Evolutionary conservation across 2,329 filamentous ascomycete species (phyloP), one percentile per base, ranked within the genome.

Genomic region (Fusarium nurragi): DNA sequence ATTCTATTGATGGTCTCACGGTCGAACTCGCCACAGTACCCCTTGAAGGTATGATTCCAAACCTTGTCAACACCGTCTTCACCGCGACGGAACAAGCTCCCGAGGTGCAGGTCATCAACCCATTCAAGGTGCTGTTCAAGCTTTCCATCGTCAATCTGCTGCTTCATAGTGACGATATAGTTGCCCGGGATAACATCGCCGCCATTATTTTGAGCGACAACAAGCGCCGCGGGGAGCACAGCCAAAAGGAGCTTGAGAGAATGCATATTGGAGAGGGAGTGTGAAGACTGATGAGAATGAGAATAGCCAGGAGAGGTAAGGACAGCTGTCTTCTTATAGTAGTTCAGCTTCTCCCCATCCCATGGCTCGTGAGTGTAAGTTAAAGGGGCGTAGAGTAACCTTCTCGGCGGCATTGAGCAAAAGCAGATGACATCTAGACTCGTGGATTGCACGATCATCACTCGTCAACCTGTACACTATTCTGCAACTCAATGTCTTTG

Each of bases 111-210:
- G 6, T 68, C 63, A 5, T 59, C 64, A 36, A 78, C 74, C 72
- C 76, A 77, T 4, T 55, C 49, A 4, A 79, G 25, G 50, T 80
- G 78, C 28, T 67, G 60, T n/a, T 76, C 74, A 23, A 79, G 61
- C n/a, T 74, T 68, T 2, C 69, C 60, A 16, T 71, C 58, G 14
- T 64, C 64, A 38, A 77, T 65, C 28, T 74, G 73, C 10, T 76
- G 71, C 69, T 81, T 80, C 19, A 83, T 64, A 30, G 80, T 83
- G 70, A 83, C 71, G 54, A 83, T 83, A 69, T 81, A 83, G 64
- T 77, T 80, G 63, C 74, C 75, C 44, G 77, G 67, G 37, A 79
- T 61, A 34, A 77, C 60, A 49, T 68, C 68, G 4, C 44, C 39
- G 26, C 57, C 54, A 5, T 54, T 54, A 21, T n/a, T 34, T 8